phyloP scores from a whole-genome alignment of 1,284 basidiomycete species.

The Bjerkandera adusta region DNA sequence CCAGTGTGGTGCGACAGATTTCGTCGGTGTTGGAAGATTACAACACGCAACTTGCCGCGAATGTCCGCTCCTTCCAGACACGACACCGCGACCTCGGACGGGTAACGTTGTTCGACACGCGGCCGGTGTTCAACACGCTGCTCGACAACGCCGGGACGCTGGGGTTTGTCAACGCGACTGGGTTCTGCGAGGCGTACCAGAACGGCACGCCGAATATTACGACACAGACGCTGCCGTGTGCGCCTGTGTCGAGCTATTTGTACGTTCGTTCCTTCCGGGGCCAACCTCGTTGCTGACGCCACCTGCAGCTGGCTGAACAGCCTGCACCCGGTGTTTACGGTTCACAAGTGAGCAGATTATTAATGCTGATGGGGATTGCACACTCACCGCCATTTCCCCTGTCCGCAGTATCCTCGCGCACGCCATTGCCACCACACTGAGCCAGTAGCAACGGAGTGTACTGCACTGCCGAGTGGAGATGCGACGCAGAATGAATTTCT shows the following conservation, averaged over 20 bases:
- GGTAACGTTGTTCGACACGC: slow-evolving; percentile 52
- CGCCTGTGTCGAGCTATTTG: slow-evolving; percentile 65
- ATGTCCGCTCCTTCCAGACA: slow-evolving; percentile 38
- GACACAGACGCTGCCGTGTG: slow-evolving; percentile 54
- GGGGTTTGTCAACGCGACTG: slow-evolving; percentile 57
- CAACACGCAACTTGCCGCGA: slow-evolving; percentile 44
- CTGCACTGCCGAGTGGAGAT: too few relatives aligned
- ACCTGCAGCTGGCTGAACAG: slow-evolving; percentile 50
- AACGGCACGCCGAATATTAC: slow-evolving; percentile 50
- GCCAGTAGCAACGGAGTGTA: too few relatives aligned
- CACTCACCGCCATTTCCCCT: background rate
- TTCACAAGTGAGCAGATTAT: slow-evolving; percentile 43
- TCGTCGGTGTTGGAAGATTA: slow-evolving; percentile 44
- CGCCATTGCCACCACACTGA: slow-evolving; percentile 18
- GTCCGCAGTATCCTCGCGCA: slow-evolving; percentile 18
- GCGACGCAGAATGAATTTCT: too few relatives aligned
- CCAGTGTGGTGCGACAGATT: slow-evolving; percentile 34
- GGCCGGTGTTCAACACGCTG: slow-evolving; percentile 55
- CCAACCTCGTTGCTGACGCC: background rate
- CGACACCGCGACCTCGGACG: slow-evolving; percentile 42
- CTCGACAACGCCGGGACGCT: slow-evolving; percentile 50
- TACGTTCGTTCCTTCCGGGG: slow-evolving; percentile 32
- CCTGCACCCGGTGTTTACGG: slow-evolving; percentile 52
- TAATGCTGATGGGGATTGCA: background rate
- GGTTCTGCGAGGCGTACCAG: slow-evolving; percentile 57